phyloP scores from a whole-genome alignment of 179 eudicot species.

The Vitellaria paradoxa region DNA sequence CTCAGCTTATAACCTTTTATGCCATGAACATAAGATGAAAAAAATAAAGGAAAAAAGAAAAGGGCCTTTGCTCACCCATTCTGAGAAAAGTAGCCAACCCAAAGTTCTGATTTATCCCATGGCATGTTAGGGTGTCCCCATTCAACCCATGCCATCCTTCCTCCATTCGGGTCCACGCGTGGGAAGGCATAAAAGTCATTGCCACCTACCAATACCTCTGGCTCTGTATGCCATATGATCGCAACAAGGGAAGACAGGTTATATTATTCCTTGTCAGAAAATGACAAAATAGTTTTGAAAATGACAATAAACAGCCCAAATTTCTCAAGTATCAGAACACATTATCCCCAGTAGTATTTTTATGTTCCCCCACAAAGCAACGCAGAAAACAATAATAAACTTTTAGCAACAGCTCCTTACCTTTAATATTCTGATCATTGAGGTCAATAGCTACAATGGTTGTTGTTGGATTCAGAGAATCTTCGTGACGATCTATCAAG shows the following conservation, averaged over 20 bases:
- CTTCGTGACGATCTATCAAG: constrained; percentile 67
- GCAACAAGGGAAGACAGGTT: not conserved
- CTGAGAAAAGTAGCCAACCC: constrained; percentile 95
- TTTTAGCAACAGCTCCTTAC: constrained; percentile 28
- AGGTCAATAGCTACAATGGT: constrained; percentile 66
- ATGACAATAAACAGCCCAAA: not conserved
- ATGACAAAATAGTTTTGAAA: no score
- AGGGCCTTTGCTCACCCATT: constrained; percentile 52
- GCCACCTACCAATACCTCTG: constrained; percentile 62
- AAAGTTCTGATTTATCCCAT: constrained; percentile 95
- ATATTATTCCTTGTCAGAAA: not conserved
- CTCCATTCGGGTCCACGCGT: constrained; percentile 72
- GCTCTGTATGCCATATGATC: constrained; percentile 49
- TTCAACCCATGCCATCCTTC: constrained; percentile 88
- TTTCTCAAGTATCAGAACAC: not conserved
- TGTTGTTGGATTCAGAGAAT: constrained; percentile 58
- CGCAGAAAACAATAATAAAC: no score
- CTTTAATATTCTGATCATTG: constrained; percentile 35
- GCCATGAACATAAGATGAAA: not conserved
- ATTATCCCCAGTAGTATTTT: not conserved
- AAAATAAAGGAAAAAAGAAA: not conserved
- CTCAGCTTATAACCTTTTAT: not conserved
- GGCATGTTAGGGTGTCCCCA: constrained; percentile 99
- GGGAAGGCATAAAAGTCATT: constrained; percentile 97
- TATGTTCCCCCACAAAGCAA: not conserved